Percentiles rank a stretch among this genome's conserved stretches.
These are phyloP conservation scores for Naganishia onofrii DNA, from an alignment of 768 basidiomycete species.

Conservation along the genomic window DNA sequence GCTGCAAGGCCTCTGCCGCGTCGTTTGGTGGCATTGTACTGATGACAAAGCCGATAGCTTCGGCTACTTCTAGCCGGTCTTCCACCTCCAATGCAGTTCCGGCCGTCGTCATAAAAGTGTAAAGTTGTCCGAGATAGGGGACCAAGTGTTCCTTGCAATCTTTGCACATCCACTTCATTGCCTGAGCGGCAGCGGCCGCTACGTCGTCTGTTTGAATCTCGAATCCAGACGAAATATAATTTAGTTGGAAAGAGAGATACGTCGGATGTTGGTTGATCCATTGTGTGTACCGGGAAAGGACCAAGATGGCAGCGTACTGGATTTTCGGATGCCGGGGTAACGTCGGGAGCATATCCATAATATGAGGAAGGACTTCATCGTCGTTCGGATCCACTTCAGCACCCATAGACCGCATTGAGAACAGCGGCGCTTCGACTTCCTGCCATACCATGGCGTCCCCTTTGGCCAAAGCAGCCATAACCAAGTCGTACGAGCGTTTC, in stretches of 20 bases:
- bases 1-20: conserved; percentile 78
- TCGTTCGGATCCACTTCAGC: conserved; percentile 83
- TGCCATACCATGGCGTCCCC: conserved; percentile 74
- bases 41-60: conserved; percentile 93
- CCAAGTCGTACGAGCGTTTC: conserved; percentile 72
- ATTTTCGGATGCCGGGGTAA: conserved; percentile 86
- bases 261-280: conserved; percentile 89
- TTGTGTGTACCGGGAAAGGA: conserved; percentile 92
- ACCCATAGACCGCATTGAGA: conserved; percentile 97
- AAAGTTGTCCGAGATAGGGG: conserved; percentile 84
- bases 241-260: conserved; percentile 78
- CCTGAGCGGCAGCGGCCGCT: conserved; percentile 88
- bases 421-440: conserved; percentile 93
- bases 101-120: conserved; percentile 77
- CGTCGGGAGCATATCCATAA: conserved; percentile 88
- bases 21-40: conserved; percentile 87
- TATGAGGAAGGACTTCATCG: conserved; percentile 82
- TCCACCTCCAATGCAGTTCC: conserved; percentile 78
- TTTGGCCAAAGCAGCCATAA: conserved; percentile 69
- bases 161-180: conserved; percentile 92
- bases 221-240: conserved; percentile 89
- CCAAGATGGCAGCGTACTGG: conserved; percentile 89
- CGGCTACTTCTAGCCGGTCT: conserved; percentile 86
- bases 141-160: conserved; percentile 95
- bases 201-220: conserved; percentile 71